Percentiles rank a stretch among this genome's conserved stretches.
Evolutionary conservation across 495 filamentous ascomycete species (phyloP).

Genomic region (Talaromyces wortmannii): DNA sequence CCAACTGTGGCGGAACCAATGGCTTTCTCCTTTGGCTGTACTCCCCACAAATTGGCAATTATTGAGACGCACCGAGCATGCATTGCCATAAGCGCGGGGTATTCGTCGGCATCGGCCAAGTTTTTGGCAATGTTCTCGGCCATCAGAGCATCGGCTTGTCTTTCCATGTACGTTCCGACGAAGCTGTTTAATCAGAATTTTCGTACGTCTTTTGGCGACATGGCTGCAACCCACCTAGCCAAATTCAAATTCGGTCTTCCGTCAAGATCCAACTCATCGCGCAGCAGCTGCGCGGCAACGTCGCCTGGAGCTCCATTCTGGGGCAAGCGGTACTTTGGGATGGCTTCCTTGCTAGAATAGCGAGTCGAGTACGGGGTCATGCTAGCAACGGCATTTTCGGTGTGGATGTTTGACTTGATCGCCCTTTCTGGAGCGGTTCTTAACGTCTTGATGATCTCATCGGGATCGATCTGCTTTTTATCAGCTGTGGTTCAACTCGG

Average conservation of each 20-base stretch:
- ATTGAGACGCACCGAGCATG: slow-evolving; percentile 68
- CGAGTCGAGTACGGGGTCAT: slow-evolving; percentile 57
- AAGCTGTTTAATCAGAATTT: slow-evolving; percentile 36
- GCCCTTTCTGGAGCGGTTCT: slow-evolving; percentile 34
- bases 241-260: slow-evolving; percentile 67
- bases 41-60: slow-evolving; percentile 63
- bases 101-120: slow-evolving; percentile 63
- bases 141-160: slow-evolving; percentile 57
- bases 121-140: slow-evolving; percentile 66
- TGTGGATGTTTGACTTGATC: slow-evolving; percentile 29
- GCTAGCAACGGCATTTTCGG: slow-evolving; percentile 32
- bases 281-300: slow-evolving; percentile 60
- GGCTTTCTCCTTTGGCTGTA: slow-evolving; percentile 57
- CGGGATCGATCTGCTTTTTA: slow-evolving; percentile 46
- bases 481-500: no score
- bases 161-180: slow-evolving; percentile 68
- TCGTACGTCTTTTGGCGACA: not conserved
- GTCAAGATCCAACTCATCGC: slow-evolving; percentile 69
- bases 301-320: slow-evolving; percentile 55
- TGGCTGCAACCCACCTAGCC: slow-evolving; percentile 34
- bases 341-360: slow-evolving; percentile 52
- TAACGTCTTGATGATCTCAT: slow-evolving; percentile 51
- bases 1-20: slow-evolving; percentile 69
- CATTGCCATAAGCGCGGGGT: slow-evolving; percentile 68
- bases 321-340: slow-evolving; percentile 64